Evolutionary conservation across 192 early-diverging fungal genomes (phyloP).

Genomic region (Blastocladiella britannica): DNA sequence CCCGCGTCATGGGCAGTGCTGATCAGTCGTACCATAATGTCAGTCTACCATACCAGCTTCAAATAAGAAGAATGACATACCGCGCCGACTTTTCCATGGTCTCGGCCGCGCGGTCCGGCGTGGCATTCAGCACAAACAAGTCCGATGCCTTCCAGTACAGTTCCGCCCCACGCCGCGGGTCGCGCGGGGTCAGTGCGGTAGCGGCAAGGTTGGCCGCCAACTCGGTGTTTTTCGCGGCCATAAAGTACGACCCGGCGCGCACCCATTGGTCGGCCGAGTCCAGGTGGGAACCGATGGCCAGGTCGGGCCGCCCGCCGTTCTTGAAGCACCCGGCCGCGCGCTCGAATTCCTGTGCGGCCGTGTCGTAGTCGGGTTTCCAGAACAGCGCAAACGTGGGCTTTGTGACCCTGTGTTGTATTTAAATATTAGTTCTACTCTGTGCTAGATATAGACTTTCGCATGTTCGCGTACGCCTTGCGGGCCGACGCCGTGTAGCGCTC

Average conservation of each 20-base stretch:
- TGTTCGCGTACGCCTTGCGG: no score
- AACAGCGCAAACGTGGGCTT: neutral
- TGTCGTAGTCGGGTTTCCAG: neutral
- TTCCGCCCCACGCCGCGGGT: neutral
- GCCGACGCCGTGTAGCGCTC: no score
- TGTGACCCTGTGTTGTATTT: no score
- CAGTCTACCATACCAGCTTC: neutral
- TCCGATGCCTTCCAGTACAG: neutral
- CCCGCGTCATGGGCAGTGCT: neutral
- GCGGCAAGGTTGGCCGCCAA: neutral
- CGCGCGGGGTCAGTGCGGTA: neutral
- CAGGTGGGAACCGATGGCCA: neutral
- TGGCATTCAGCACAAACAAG: neutral
- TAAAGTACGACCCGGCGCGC: neutral
- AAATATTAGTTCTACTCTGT: no score
- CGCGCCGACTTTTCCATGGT: neutral
- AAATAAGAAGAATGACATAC: neutral
- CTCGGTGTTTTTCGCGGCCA: neutral
- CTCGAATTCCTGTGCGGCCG: neutral
- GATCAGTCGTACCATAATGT: neutral
- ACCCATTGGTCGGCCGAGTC: neutral
- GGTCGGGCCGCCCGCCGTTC: neutral
- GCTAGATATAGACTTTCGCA: no score
- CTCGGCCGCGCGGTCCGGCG: neutral
- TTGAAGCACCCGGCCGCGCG: neutral